Percentiles rank a stretch among this genome's conserved stretches.
Evolutionary conservation across 2,329 filamentous ascomycete species (phyloP).

Genomic region (Elsinoe perseae): DNA sequence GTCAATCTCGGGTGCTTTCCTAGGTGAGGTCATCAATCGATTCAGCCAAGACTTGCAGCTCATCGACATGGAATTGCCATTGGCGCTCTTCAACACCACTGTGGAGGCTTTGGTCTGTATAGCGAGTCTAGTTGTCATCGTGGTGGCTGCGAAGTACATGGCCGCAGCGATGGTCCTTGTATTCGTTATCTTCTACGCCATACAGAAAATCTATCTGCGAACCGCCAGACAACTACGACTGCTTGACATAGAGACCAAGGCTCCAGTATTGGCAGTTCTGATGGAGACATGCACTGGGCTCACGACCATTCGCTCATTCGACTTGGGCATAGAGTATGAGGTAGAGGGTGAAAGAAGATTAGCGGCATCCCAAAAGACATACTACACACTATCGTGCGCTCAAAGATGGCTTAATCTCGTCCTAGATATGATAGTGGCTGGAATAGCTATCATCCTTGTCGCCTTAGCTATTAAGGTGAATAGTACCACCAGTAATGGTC

Average conservation of each 20-base stretch:
- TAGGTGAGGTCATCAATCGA: constrained; percentile 35
- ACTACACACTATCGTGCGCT: constrained; percentile 38
- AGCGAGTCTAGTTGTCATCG: constrained; percentile 9
- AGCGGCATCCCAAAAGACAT: constrained; percentile 36
- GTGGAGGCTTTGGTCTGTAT: constrained; percentile 11
- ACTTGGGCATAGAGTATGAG: constrained; percentile 36
- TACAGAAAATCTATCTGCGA: constrained; percentile 41
- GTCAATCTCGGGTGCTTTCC: too few species aligned
- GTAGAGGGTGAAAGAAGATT: constrained; percentile 32
- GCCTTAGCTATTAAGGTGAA: constrained; percentile 35
- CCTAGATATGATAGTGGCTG: constrained; percentile 36
- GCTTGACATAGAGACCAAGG: constrained; percentile 46
- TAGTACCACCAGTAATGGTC: constrained; percentile 46
- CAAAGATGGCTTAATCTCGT: constrained; percentile 40
- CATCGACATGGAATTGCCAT: constrained; percentile 37
- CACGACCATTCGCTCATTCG: constrained; percentile 45
- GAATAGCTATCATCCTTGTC: constrained; percentile 22
- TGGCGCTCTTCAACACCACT: constrained; percentile 13
- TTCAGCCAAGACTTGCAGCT: constrained; percentile 42
- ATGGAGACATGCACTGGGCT: constrained; percentile 44
- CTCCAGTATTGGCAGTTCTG: constrained; percentile 46
- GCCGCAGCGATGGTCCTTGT: constrained; percentile 33
- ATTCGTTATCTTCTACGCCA: constrained; percentile 13
- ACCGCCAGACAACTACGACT: constrained; percentile 44
- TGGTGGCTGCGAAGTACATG: constrained; percentile 35